Base-by-base conservation (phyloP, 345 rosid species). In the Dimocarpus longan region DNA sequence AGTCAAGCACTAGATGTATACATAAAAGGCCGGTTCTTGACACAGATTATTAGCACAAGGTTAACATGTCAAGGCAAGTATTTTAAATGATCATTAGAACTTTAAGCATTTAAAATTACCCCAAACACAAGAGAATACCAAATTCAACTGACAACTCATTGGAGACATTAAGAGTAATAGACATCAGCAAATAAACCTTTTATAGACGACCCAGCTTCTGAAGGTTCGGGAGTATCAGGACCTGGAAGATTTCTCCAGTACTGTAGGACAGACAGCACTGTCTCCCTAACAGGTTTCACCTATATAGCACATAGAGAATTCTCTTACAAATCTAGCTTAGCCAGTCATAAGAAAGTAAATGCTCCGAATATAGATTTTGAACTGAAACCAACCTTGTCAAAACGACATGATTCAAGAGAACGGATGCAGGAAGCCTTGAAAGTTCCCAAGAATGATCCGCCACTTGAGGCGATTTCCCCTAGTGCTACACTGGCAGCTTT, bases 271-370 rank as follows among this genome's bases (percentile, higher is more conserved):
- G 87, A 90, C 60, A 88, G 43, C 43, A 91, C 92, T 1, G 91
- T 80, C 82, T 95, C 99, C 85, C 99, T 90, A 65, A 95, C 98
- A 76, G 99, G 99, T 84, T 93, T 95, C 78, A 95, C 99, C 99
- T 93, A 54, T 63, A 82, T 81, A 74, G 83, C 74, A 80, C 50
- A 57, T 59, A 68, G 46, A 76, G 40, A 72, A 82, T 26, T 68
- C 76, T 67, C 50, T 70, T 28, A 59, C 39, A 42, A 65, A 46
- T 67, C 37, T 42, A 76, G 59, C 37, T n/a, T 44, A 54, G 73
- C 40, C 18, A 43, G 66, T 69, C 44, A 67, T 54, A 44, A 42
- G 28, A 74, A 68, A 65, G 70, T 70, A n/a, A 52, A 76, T 24
- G 71, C 76, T 48, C 4, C 26, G 59, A 46, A 66, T 16, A 40